Conservation (phyloP, 495 filamentous ascomycete species). For the Xylaria longipes region DNA sequence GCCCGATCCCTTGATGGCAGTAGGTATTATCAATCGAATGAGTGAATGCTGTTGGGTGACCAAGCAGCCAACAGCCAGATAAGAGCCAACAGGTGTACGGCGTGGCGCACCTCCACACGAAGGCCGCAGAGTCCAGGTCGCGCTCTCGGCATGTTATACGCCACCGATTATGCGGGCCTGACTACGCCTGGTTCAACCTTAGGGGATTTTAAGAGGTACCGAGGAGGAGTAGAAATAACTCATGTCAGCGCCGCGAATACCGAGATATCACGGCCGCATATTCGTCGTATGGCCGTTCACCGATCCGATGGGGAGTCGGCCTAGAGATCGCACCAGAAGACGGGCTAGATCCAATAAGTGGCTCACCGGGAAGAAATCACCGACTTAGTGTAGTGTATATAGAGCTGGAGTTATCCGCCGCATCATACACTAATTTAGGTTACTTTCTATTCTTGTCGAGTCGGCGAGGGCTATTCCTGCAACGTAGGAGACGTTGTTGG, state of each 20-base stretch:
- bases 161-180: slow-evolving; percentile 2
- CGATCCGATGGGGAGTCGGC: slow-evolving; percentile 11
- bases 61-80: not conserved
- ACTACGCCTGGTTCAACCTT: not conserved
- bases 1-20: not conserved
- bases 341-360: slow-evolving; percentile 14
- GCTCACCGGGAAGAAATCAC: slow-evolving; percentile 8
- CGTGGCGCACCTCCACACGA: slow-evolving; percentile 14
- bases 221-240: slow-evolving; percentile 1
- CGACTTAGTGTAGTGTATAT: not conserved
- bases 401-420: not conserved
- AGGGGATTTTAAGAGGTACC: not conserved
- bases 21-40: not conserved
- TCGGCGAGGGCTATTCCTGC: slow-evolving; percentile 6
- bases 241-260: not conserved
- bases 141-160: slow-evolving; percentile 5
- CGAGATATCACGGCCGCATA: slow-evolving; percentile 6
- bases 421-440: not conserved
- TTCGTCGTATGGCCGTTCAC: slow-evolving; percentile 12
- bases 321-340: not conserved
- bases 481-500: not conserved
- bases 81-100: slow-evolving; percentile 6
- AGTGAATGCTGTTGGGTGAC: not conserved
- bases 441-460: not conserved
- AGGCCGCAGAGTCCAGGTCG: slow-evolving; percentile 11